Base-by-base conservation (phyloP, 768 basidiomycete species). In the Lactarius quietus region DNA sequence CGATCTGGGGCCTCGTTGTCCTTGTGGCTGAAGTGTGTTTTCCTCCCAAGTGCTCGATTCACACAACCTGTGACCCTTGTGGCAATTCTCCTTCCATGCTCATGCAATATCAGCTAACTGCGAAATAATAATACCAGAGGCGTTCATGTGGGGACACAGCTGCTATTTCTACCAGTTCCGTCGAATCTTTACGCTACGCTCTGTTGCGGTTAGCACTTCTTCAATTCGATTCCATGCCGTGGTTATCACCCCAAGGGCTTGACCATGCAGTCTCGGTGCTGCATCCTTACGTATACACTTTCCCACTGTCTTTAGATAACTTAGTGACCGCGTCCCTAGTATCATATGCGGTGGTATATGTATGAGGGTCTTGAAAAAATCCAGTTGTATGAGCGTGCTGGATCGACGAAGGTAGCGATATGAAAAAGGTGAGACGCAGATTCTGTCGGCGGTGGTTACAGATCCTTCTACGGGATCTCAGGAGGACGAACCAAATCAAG, bases 1-100 rank as follows among this genome's bases (percentile, higher is more conserved):
- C 73, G 59, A 92, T 93, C 90, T 76, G 95, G 89, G 43, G 93
- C 89, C 55, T 86, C 87, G 77, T 98, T 98, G 72, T 98, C 98
- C 65, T 92, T 95, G 68, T 95, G 85, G 75, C 97, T 95, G 12
- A 94, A 81, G 68, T 90, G 87, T n/a, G 86, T 84, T 70, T 81
- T 91, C 74, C 85, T 88, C 66, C 53, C 62, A 58, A 68, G 59
- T 58, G 29, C 23, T 26, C 36, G 60, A 33, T 62, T 64, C 54
- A 55, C 29, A 33, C 23, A 55, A n/a, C 14, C 39, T 39, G 15
- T 39, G 38, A 39, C 41, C 18, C 18, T 7, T 43, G 41, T 8
- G 10, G 70, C 62, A 26, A 72, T 58, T n/a, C 66, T 69, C 53
- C 74, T 74, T n/a, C 57, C 58, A 29, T 74, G 51, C 48, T 38